phyloP scores from a whole-genome alignment of 495 filamentous ascomycete species.

The Podospora didyma region DNA sequence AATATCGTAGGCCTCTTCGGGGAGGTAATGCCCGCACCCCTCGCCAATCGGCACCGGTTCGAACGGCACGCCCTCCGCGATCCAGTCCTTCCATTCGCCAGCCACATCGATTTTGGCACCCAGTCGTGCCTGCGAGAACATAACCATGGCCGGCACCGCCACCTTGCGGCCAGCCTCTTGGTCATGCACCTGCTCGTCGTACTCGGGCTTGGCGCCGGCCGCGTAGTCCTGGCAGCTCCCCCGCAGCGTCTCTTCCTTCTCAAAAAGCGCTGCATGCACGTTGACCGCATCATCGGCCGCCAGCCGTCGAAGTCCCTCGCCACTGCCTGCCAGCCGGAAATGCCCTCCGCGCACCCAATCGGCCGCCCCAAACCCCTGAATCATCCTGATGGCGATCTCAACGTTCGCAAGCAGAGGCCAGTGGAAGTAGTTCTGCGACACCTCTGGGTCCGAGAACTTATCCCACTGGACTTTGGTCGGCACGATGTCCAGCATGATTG shows the following conservation, averaged over 20 bases:
- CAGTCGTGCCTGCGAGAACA: conserved; percentile 43
- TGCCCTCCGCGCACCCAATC: conserved; percentile 31
- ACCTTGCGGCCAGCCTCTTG: conserved; percentile 42
- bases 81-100: conserved; percentile 46
- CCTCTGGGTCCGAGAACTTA: conserved; percentile 20
- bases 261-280: conserved; percentile 39
- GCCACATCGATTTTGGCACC: conserved; percentile 41
- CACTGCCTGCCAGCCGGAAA: conserved; percentile 24
- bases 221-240: conserved; percentile 46
- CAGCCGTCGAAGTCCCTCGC: conserved; percentile 10
- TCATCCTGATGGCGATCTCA: conserved; percentile 40
- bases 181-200: conserved; percentile 39
- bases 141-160: conserved; percentile 30
- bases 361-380: conserved; percentile 38
- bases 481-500: conserved; percentile 46
- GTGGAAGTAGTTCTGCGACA: conserved; percentile 38
- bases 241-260: conserved; percentile 30
- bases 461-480: conserved; percentile 41
- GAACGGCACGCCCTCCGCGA: conserved; percentile 26
- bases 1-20: conserved; percentile 45
- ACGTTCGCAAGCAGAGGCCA: conserved; percentile 50
- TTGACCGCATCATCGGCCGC: conserved; percentile 22
- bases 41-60: conserved; percentile 27
- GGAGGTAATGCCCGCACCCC: conserved; percentile 48
- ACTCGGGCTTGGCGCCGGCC: conserved; percentile 38